Evolutionary conservation across 768 basidiomycete species (phyloP).

Genomic region (Podaxis mareebaensis): DNA sequence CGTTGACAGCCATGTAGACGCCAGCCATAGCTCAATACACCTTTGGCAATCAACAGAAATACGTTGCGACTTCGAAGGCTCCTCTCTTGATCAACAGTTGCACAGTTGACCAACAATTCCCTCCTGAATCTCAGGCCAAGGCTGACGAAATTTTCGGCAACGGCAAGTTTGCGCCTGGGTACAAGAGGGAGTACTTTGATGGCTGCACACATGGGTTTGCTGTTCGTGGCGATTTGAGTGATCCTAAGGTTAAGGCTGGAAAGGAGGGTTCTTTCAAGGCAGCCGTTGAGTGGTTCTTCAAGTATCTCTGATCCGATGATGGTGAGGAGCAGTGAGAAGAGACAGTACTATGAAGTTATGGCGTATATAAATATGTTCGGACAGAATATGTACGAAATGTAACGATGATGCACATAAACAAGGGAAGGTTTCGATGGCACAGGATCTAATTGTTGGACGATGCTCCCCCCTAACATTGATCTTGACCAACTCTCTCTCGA

Average conservation of each 20-base stretch:
- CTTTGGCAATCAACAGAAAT: slow-evolving; percentile 38
- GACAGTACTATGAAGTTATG: background rate
- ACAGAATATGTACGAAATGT: background rate
- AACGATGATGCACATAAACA: background rate
- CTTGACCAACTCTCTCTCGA: background rate
- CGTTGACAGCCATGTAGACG: background rate
- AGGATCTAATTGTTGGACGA: background rate
- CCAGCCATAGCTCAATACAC: background rate
- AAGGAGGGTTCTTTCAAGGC: slow-evolving; percentile 66
- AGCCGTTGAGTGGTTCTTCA: slow-evolving; percentile 53
- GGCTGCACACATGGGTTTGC: slow-evolving; percentile 58
- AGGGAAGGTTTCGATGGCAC: background rate
- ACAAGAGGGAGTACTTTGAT: slow-evolving; percentile 47
- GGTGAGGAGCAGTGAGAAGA: background rate
- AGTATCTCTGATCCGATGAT: slow-evolving; percentile 26
- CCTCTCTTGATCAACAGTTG: slow-evolving; percentile 74
- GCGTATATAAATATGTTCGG: background rate
- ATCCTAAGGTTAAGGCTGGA: slow-evolving; percentile 55
- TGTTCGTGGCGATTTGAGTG: slow-evolving; percentile 46
- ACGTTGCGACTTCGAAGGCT: slow-evolving; percentile 41
- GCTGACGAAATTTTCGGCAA: slow-evolving; percentile 53
- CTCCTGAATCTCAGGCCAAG: slow-evolving; percentile 38
- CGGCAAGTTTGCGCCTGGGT: slow-evolving; percentile 47
- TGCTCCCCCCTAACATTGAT: background rate
- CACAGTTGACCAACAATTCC: slow-evolving; percentile 52